phyloP scores from a whole-genome alignment of 805 yeast genomes.

The Helenozyma baotianmanensis region DNA sequence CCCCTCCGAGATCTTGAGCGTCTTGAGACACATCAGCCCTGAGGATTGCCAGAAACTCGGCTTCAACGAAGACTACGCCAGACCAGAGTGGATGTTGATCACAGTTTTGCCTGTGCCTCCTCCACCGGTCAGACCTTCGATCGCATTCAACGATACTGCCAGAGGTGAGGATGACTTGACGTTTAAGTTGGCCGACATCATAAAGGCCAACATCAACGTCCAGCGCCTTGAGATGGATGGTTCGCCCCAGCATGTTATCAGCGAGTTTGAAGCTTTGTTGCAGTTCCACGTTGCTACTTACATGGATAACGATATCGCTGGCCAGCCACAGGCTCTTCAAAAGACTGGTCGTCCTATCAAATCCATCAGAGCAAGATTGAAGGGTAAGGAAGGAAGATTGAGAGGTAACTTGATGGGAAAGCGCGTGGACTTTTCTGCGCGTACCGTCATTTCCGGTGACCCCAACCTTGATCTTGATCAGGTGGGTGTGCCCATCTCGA shows the following conservation, averaged over 20 bases:
- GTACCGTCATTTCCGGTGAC: constrained; percentile 99
- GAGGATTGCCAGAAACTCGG: constrained; percentile 83
- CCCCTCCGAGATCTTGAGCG: constrained; percentile 85
- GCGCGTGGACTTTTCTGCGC: constrained; percentile 98
- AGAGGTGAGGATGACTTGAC: constrained; percentile 99
- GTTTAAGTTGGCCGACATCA: constrained; percentile 91
- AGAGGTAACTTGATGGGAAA: constrained; percentile 99
- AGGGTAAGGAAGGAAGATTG: constrained; percentile 98
- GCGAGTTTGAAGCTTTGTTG: constrained; percentile 89
- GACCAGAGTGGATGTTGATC: constrained; percentile 98
- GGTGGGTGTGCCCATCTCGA: constrained; percentile 97
- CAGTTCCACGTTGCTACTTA: constrained; percentile 99
- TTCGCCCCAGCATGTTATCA: constrained; percentile 96
- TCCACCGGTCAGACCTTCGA: constrained; percentile 98
- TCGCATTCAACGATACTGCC: constrained; percentile 96
- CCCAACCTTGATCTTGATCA: constrained; percentile 96
- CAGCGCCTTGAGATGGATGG: constrained; percentile 97
- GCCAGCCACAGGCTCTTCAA: constrained; percentile 98
- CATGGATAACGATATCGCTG: constrained; percentile 99
- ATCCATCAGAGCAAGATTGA: constrained; percentile 97
- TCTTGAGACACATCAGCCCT: constrained; percentile 83
- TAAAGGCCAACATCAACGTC: constrained; percentile 96
- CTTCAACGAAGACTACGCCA: constrained; percentile 90
- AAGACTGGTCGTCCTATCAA: constrained; percentile 98
- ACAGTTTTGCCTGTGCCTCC: constrained; percentile 99